Percentiles rank a stretch among this genome's conserved stretches.
These are phyloP conservation scores for Vitis labrusca DNA, from an alignment of 164 flowering plant genomes.

Conservation along the genomic window DNA sequence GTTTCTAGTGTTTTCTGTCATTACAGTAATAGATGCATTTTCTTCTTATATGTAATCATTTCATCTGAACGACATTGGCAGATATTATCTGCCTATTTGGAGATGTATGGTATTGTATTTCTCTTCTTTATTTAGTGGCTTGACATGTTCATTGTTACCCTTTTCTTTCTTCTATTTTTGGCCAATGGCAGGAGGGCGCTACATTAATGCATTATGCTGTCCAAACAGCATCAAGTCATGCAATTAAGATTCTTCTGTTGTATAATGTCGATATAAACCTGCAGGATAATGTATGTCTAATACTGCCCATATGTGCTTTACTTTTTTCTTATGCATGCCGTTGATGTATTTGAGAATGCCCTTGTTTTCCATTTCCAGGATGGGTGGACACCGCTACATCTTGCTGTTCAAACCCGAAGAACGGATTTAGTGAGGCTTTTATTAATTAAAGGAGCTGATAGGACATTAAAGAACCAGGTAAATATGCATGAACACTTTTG, in stretches of 20 bases:
- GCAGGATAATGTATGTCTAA: constrained; percentile 66
- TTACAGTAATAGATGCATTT: too few species aligned
- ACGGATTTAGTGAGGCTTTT: constrained; percentile 83
- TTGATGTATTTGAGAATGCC: background rate
- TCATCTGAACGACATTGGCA: too few species aligned
- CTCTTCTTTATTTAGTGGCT: background rate
- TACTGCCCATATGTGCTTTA: background rate
- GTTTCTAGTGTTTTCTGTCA: too few species aligned
- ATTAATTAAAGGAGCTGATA: constrained; percentile 88
- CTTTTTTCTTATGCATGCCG: background rate
- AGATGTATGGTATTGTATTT: background rate
- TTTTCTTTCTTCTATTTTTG: constrained; percentile 3
- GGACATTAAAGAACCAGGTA: constrained; percentile 71
- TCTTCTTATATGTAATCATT: too few species aligned
- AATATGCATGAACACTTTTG: background rate
- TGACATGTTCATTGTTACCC: background rate
- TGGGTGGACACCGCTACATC: constrained; percentile 97
- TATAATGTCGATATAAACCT: constrained; percentile 88
- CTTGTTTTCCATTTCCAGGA: constrained; percentile 41
- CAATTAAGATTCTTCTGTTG: constrained; percentile 73
- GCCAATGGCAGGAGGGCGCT: constrained; percentile 76
- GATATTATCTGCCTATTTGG: too few species aligned
- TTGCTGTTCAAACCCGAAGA: constrained; percentile 85
- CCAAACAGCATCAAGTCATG: constrained; percentile 63
- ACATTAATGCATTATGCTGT: constrained; percentile 97